Evolutionary conservation across 495 filamentous ascomycete genomes (phyloP).

Genomic region (Talaromyces wortmannii): DNA sequence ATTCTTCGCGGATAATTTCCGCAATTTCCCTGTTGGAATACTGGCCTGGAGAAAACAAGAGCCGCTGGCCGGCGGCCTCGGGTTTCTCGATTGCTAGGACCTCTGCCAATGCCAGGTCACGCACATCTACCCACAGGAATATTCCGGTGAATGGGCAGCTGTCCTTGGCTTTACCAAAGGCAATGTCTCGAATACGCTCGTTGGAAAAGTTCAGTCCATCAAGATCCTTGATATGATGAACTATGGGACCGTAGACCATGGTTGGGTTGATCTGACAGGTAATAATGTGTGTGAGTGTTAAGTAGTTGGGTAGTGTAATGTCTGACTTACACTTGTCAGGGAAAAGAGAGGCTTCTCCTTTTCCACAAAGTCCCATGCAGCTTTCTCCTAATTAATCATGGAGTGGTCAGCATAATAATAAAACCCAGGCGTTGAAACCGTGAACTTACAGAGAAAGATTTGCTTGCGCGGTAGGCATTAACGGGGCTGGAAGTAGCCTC

Average conservation of each 20-base stretch:
- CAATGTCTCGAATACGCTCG: conserved; percentile 35
- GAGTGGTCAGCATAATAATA: not conserved
- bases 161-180: conserved; percentile 49
- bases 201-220: conserved; percentile 53
- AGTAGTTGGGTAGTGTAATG: conserved; percentile 2
- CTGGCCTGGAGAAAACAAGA: conserved; percentile 49
- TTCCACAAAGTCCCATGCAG: conserved; percentile 62
- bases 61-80: conserved; percentile 52
- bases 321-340: conserved; percentile 25
- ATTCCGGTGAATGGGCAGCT: conserved; percentile 41
- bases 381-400: conserved; percentile 30
- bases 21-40: conserved; percentile 50
- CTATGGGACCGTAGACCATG: conserved; percentile 53
- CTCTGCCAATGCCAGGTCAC: conserved; percentile 54
- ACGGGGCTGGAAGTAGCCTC: conserved; percentile 40
- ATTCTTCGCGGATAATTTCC: conserved; percentile 49
- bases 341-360: conserved; percentile 55
- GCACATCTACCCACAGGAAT: conserved; percentile 49
- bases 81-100: conserved; percentile 51
- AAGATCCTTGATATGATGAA: conserved; percentile 40
- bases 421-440: not conserved
- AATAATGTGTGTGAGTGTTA: not conserved
- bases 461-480: conserved; percentile 43
- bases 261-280: conserved; percentile 49
- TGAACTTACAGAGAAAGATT: conserved; percentile 34